Evolutionary conservation across 2,329 filamentous ascomycete genomes (phyloP), one percentile per base, ranked within the genome.

Genomic region (Salinomyces thailandicus): DNA sequence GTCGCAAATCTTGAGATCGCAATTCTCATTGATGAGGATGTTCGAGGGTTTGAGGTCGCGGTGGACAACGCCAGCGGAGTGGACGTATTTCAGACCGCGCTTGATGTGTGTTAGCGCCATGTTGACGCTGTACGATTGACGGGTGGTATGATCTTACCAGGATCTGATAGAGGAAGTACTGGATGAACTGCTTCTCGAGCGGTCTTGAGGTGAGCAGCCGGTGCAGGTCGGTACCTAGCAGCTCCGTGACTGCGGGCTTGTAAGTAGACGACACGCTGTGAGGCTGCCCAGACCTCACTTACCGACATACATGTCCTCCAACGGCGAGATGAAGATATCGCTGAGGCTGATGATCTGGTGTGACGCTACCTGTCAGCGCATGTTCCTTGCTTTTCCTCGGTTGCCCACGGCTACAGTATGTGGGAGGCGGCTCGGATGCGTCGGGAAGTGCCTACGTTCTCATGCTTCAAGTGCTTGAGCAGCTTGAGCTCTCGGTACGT

Each of bases 91-190:
- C 60, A 98, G 68, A 37, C 91, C 91, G 55, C 91, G 85, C 89
- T 95, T 26, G 22, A 4, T 26, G 9, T 52, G 9, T 26, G 22
- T 26, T 26, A 26, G 22, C n/a, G 14, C 15, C 3, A n/a, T 15
- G 11, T 13, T n/a, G 27, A 8, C 11, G 11, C 15, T 5, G 15
- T 8, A 30, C 27, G n/a, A n/a, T n/a, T n/a, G n/a, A n/a, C n/a
- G n/a, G n/a, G 15, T 30, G 11, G 3, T 5, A n/a, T n/a, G 27
- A 30, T n/a, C 81, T 55, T 68, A 95, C 89, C 71, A 96, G 76
- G 56, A 98, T 98, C 66, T 98, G 91, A 65, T 98, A 98, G 43
- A 98, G 75, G 62, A 98, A 98, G 68, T 98, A 98, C 68, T 98
- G 91, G 55, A 98, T 96, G 64, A 98, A 98, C 64, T 98, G 91